These are phyloP conservation scores for Collybiopsis luxurians DNA, from an alignment of 768 basidiomycete species.

Conservation along the genomic window DNA sequence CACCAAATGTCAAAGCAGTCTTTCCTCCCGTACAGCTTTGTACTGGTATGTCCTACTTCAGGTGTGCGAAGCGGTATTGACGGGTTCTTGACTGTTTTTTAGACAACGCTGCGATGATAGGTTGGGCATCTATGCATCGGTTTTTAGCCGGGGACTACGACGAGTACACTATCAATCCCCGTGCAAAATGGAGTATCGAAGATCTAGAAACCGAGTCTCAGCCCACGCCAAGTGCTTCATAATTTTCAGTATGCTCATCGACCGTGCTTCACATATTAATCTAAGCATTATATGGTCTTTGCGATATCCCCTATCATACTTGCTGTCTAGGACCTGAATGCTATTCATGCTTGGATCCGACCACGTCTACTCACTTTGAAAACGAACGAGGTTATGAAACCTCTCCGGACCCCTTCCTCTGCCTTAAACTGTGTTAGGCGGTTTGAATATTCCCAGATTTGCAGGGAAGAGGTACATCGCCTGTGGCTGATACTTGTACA, in stretches of 20 bases:
- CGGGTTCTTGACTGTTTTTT: background rate
- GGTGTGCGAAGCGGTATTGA: background rate
- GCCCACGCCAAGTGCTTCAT: background rate
- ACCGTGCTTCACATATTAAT: too few relatives aligned
- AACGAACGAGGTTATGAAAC: too few relatives aligned
- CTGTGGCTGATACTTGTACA: background rate
- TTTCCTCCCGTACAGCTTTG: constrained; percentile 82
- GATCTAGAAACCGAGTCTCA: constrained; percentile 25
- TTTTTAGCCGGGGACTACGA: constrained; percentile 64
- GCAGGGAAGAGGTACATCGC: background rate
- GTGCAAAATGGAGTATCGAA: constrained; percentile 80
- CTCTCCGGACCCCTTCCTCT: background rate
- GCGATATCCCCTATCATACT: too few relatives aligned
- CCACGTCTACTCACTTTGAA: too few relatives aligned
- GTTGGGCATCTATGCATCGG: constrained; percentile 84
- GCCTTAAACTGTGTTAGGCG: background rate
- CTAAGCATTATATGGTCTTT: too few relatives aligned
- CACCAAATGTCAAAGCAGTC: constrained; percentile 40
- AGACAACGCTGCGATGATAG: constrained; percentile 99
- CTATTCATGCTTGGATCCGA: too few relatives aligned
- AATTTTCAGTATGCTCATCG: background rate
- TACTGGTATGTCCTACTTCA: constrained; percentile 54
- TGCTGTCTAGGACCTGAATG: too few relatives aligned
- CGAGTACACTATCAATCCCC: constrained; percentile 56
- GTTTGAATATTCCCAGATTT: background rate